Conservation (phyloP, 345 rosid genomes). For the Euphorbia tirucalli region DNA sequence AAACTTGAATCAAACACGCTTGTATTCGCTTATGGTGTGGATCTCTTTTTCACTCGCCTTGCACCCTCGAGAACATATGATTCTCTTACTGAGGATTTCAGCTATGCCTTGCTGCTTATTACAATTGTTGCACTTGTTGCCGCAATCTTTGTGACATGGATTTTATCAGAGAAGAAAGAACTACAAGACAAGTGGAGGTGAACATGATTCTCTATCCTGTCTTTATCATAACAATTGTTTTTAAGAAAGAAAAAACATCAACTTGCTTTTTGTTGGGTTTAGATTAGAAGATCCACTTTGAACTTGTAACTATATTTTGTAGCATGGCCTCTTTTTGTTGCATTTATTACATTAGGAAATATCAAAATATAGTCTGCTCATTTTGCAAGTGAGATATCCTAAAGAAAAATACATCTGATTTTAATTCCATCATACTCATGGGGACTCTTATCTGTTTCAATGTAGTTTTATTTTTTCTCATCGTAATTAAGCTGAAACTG, state of each 20-base stretch:
- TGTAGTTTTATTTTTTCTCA: neutral
- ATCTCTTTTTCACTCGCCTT: slow-evolving; percentile 81
- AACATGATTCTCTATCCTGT: slow-evolving; percentile 16
- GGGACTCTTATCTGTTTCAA: neutral
- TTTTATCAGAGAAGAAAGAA: slow-evolving; percentile 85
- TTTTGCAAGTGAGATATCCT: slow-evolving; percentile 11
- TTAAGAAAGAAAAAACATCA: neutral
- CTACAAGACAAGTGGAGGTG: slow-evolving; percentile 87
- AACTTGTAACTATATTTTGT: slow-evolving; percentile 28
- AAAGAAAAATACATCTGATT: neutral
- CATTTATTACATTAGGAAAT: neutral
- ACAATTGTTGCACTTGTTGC: slow-evolving; percentile 82
- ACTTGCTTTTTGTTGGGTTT: slow-evolving; percentile 13
- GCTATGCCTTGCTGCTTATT: slow-evolving; percentile 80
- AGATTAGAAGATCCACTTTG: slow-evolving; percentile 23
- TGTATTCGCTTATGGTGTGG: slow-evolving; percentile 84
- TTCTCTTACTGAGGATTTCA: slow-evolving; percentile 94
- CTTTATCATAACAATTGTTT: slow-evolving; percentile 20
- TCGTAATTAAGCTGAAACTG: neutral
- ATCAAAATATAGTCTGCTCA: neutral
- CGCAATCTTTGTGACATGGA: slow-evolving; percentile 82
- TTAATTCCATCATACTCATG: neutral
- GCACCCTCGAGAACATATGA: slow-evolving; percentile 97
- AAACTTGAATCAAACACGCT: slow-evolving; percentile 95
- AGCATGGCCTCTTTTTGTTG: slow-evolving; percentile 12